Evolutionary conservation across 2,329 filamentous ascomycete species (phyloP), one percentile per base, ranked within the genome.

Genomic region (Nothophaeocryptopus gaeumannii): DNA sequence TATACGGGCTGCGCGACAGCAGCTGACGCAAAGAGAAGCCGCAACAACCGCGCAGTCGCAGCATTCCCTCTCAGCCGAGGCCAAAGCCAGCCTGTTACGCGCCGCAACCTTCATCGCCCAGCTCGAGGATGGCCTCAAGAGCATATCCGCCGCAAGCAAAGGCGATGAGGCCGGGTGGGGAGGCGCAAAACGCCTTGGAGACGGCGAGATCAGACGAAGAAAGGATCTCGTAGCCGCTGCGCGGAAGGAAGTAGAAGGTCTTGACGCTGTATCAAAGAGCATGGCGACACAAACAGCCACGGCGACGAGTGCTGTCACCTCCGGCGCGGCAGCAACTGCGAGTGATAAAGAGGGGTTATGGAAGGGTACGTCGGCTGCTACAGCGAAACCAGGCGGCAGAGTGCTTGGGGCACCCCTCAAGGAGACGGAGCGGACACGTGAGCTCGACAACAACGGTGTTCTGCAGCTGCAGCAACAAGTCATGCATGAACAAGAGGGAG

Each of bases 381-480:
- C 33, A 36, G 39, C 60, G 20, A 67, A 63, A 49, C 58, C 63
- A 30, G 72, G 78, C 1, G 81, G 87, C 1, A 76, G 88, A 36
- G 85, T 91, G 2, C 74, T 92, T 0, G 88, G 88, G 1, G 86
- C 86, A 1, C 72, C 85, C 2, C 79, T 84, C 1, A 70, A 69
- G 46, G 88, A 95, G 70, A 91, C 86, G 12, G 84, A 88, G 50
- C 80, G 82, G 54, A 92, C 88, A 37, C 73, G 88, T 10, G 87
- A 92, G 67, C 70, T 89, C 46, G 88, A 89, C 64, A 93, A 93
- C 60, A 69, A 77, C 4, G 88, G 86, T 0, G 83, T 93, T 13
- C 61, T 91, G 54, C 80, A 86, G 66, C 70, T 93, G 53, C 88
- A 93, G 68, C 77, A 82, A 60, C 78, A 87, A 63, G 81, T 88